Base-by-base conservation (phyloP, 805 yeast species). In the Saturnispora mendoncae region DNA sequence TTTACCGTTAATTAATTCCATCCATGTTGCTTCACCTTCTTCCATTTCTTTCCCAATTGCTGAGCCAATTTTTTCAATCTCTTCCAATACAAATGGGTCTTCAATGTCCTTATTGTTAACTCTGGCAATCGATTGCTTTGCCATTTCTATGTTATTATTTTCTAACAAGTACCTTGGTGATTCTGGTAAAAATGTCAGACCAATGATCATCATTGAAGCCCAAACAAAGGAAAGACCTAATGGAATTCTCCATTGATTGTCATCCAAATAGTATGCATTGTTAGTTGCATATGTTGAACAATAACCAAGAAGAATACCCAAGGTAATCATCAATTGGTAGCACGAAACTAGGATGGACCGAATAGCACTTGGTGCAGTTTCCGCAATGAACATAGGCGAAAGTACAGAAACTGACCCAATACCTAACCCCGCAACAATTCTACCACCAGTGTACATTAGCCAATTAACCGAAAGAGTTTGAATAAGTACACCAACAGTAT, bases 341-440 rank as follows among this genome's bases (percentile, higher is more conserved):
- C 88, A 72, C 6, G 88, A 86, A 28, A 94, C 92, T 41, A 92
- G 69, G 47, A 97, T 71, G 41, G 97, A 97, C 58, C 97, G 74
- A 59, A 84, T 85, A 57, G 79, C 75, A n/a, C 90, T 74, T 18
- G 98, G 97, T 4, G 97, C 95, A 57, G 88, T 73, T 62, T 90
- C 98, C 42, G 86, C 71, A 46, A 90, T 83, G 69, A 86, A 88
- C 44, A 92, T 68, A 1, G 97, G 97, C n/a, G 97, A 85, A 43
- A 86, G 80, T 42, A 90, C 68, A 3, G 97, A 87, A 1, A 97
- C 97, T 42, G 84, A 72, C 51, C 98, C 98, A 21, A 90, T 96
- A 52, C 96, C 97, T 61, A 84, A 84, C 13, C 98, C 98, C 80
- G 92, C 82, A 37, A 90, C 68, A 50, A 92, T 80, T 58, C 97